Conservation (phyloP, 345 rosid genomes). For the Eucalyptus urophylla region DNA sequence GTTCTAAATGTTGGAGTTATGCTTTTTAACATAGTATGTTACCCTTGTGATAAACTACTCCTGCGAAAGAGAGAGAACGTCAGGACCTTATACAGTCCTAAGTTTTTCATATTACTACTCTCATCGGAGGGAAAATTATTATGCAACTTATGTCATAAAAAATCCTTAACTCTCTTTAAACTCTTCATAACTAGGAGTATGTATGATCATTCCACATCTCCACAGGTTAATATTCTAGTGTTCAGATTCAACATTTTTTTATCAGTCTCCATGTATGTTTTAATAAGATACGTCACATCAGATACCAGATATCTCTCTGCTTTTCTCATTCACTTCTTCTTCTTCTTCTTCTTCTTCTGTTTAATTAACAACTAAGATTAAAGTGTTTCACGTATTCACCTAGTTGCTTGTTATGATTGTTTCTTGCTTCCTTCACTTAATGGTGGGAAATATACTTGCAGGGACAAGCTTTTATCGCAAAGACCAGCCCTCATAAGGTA, state of each 20-base stretch:
- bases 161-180: neutral
- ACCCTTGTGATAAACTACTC: neutral
- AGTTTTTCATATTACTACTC: neutral
- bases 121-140: neutral
- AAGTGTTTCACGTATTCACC: neutral
- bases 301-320: neutral
- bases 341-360: neutral
- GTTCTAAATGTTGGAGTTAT: neutral
- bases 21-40: neutral
- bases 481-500: constrained; percentile 64
- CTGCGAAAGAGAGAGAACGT: neutral
- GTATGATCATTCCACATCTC: neutral
- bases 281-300: neutral
- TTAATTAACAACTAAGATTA: neutral
- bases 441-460: constrained; percentile 10
- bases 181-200: neutral
- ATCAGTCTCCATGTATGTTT: neutral
- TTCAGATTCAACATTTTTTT: neutral
- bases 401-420: neutral
- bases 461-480: constrained; percentile 39
- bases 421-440: neutral
- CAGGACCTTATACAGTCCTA: neutral
- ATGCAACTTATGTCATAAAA: neutral
- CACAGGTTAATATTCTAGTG: neutral
- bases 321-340: neutral